Base-by-base conservation (phyloP, 2,329 filamentous ascomycete genomes). In the Scedosporium minutisporum region DNA sequence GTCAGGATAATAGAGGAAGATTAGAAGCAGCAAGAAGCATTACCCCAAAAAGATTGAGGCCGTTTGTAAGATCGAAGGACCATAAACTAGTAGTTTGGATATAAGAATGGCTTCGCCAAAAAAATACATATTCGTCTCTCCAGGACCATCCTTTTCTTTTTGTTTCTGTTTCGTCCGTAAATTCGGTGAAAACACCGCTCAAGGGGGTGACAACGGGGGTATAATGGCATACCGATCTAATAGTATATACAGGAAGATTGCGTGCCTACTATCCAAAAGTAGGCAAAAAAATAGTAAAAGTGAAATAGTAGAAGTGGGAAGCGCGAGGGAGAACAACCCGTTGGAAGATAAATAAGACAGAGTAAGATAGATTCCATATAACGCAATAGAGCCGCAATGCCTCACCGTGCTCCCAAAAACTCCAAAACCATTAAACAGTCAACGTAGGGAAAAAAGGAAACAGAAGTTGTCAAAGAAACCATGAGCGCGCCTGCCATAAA, bases 351-450 rank as follows among this genome's bases (percentile, higher is more conserved):
- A 18, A 48, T 7, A 18, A 48, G 18, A 14, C 23, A 23, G 51
- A 18, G 23, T 23, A 27, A 55, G 21, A 14, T 38, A 38, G 33
- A 38, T 38, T 55, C 51, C 23, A 55, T 23, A 6, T 25, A 23
- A 55, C 18, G 21, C 16, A 42, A 33, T 33, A 23, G 53, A 57
- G 27, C 58, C 38, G 12, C 21, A 18, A 18, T 60, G 12, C 27
- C 44, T 27, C 46, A 23, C 29, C 61, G 61, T 51, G n/a, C 18
- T 21, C 18, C 68, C 69, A 10, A 72, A 69, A 66, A 78, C 44
- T 48, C 53, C 53, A 57, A 57, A 57, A n/a, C 38, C 16, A n/a
- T 18, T 6, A 33, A 41, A 33, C 9, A 41, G 10, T 16, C 14
- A 38, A 25, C 27, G 33, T n/a, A 41, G 57, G 14, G 9, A 18